Percentiles rank a stretch among this genome's conserved stretches.
These are phyloP conservation scores for Arthrobotrys iridis DNA, from an alignment of 2,329 filamentous ascomycete genomes.

Conservation along the genomic window DNA sequence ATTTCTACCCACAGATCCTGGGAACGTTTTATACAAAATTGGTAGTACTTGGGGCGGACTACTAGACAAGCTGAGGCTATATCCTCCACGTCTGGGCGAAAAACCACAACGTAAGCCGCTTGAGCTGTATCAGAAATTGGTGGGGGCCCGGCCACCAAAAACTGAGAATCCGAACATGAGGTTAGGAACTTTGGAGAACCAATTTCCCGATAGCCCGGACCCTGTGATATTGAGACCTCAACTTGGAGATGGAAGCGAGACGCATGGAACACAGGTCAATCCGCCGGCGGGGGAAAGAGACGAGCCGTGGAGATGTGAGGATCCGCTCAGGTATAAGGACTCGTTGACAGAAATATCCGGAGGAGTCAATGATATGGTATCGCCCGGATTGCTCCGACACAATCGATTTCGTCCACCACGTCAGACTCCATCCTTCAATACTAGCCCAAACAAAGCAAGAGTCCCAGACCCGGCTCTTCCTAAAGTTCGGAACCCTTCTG, in stretches of 20 bases:
- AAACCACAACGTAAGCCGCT: not conserved
- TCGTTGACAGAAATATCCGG: not conserved
- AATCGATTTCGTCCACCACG: not conserved
- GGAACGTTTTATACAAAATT: conserved; percentile 4
- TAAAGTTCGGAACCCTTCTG: not conserved
- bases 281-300: not conserved
- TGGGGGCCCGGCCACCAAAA: not conserved
- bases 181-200: not conserved
- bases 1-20: not conserved
- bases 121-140: not conserved
- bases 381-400: not conserved
- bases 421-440: not conserved
- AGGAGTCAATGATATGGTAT: not conserved
- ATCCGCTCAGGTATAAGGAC: not conserved
- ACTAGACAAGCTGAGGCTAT: not conserved
- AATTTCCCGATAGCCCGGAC: not conserved
- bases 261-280: not conserved
- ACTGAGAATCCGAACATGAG: not conserved
- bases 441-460: not conserved
- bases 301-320: not conserved
- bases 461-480: not conserved
- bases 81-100: not conserved
- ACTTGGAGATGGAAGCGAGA: not conserved
- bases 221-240: not conserved
- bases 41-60: not conserved